Base-by-base conservation (phyloP, 352 stramenopile species). In the Phytophthora niederhauseri region DNA sequence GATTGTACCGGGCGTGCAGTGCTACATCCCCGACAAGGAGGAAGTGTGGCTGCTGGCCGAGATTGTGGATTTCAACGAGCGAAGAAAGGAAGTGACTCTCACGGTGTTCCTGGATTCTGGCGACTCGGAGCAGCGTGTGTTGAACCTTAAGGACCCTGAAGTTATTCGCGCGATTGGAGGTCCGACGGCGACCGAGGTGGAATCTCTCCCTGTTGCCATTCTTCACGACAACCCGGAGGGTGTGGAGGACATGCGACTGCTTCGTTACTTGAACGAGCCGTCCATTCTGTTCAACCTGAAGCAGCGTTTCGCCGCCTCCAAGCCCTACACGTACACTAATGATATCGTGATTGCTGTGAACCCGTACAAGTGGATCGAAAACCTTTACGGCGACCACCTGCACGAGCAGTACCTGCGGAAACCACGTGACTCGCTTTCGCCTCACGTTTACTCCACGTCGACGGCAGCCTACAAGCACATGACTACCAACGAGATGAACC, bases 271-370 rank as follows among this genome's bases (percentile, higher is more conserved):
- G 59, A 97, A 98, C 69, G 93, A 98, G 59, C 91, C 94, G 50
- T 96, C 90, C 15, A 97, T 98, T 66, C 75, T 98, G 30, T 98
- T 97, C 82, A 98, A 98, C 77, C 78, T 98, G 63, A 96, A 97
- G 67, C 84, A 93, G 68, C 87, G 94, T 4, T 98, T 97, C 61
- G 88, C 92, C 34, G 82, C 82, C 8, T 93, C 90, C 11, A 92
- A 97, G 77, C 97, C 97, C 14, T 99, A 99, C 80, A 99, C 97
- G n/a, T 98, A 98, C 76, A 98, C 97, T 4, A 98, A 98, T 43
- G 96, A 99, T 34, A 99, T 99, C 73, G 91, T 99, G 56, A 98
- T 99, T 54, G 97, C 97, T 4, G 91, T 99, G 24, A 99, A 99
- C 75, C 97, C 97, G 48, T 99, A 99, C 80, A 97, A 97, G 75